Percentiles rank a stretch among this genome's conserved stretches.
Conservation (phyloP, 345 rosid genomes). For the Turnera subulata region DNA sequence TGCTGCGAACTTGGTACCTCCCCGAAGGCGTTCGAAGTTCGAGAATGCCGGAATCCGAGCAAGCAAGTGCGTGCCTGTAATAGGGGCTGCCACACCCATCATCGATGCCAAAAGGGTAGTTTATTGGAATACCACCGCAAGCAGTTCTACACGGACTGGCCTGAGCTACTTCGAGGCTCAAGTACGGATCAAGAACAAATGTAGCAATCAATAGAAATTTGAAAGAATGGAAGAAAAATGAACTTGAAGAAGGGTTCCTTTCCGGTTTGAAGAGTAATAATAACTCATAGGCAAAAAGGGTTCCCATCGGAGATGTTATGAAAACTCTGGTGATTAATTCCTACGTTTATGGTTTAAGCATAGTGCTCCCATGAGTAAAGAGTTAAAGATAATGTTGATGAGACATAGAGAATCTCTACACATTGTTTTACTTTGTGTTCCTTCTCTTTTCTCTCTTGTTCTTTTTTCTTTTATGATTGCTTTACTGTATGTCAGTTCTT, state of each 20-base stretch:
- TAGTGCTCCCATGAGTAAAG: not conserved
- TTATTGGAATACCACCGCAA: constrained; percentile 69
- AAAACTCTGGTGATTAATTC: not conserved
- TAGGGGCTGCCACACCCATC: constrained; percentile 92
- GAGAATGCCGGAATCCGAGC: constrained; percentile 54
- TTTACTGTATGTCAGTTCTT: not conserved
- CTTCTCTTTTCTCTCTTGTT: not conserved
- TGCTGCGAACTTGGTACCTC: constrained; percentile 56
- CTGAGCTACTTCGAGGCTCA: constrained; percentile 31
- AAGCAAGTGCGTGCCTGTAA: constrained; percentile 71
- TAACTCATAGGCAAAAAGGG: constrained; percentile 14
- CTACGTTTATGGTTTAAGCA: not conserved
- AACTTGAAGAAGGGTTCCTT: constrained; percentile 3
- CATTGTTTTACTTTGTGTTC: not conserved
- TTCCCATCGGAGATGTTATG: constrained; percentile 18
- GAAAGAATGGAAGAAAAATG: constrained; percentile 8
- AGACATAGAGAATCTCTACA: constrained; percentile 2
- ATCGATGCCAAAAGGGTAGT: constrained; percentile 71
- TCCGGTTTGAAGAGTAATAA: constrained; percentile 9
- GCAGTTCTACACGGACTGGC: constrained; percentile 52
- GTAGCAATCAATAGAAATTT: not conserved
- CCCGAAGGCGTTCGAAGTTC: constrained; percentile 87
- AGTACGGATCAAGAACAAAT: constrained; percentile 8
- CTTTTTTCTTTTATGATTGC: not conserved
- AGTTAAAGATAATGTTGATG: not conserved